A percentile compares a stretch with the other conserved stretches of the same genome.
Conservation (phyloP, 73 alveolate species). For the Symbiodinium pilosum region DNA sequence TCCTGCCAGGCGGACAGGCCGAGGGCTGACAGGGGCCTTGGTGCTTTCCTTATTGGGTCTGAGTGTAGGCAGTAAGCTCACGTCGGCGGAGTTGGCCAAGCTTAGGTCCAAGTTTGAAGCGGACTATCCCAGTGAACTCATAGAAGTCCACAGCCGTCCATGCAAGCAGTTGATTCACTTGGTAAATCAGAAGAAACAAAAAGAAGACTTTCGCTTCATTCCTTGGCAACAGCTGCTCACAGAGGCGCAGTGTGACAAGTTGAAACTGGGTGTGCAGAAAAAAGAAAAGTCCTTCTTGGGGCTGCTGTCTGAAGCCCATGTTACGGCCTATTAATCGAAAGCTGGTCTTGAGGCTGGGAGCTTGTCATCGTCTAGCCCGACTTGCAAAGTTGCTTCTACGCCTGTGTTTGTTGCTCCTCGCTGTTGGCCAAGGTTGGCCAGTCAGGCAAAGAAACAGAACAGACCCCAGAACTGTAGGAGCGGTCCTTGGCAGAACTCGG, state of each 20-base stretch:
- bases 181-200: background rate
- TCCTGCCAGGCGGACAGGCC: background rate
- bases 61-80: background rate
- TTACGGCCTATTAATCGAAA: too few relatives aligned
- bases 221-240: background rate
- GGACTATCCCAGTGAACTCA: background rate
- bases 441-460: too few relatives aligned
- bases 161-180: conserved; percentile 30
- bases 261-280: background rate
- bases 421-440: too few relatives aligned
- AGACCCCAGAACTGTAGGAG: too few relatives aligned
- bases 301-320: background rate
- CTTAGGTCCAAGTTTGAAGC: background rate
- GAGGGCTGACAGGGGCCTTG: background rate
- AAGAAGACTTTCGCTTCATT: conserved; percentile 28
- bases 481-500: too few relatives aligned
- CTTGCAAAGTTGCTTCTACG: too few relatives aligned
- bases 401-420: too few relatives aligned
- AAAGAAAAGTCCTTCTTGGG: conserved; percentile 21
- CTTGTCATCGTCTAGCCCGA: too few relatives aligned
- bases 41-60: background rate
- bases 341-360: too few relatives aligned
- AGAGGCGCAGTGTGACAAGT: background rate
- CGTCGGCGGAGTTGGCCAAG: too few relatives aligned
- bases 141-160: conserved; percentile 35